These are phyloP conservation scores for Tricladium varicosporioides DNA, from an alignment of 2,329 filamentous ascomycete genomes.

Conservation along the genomic window DNA sequence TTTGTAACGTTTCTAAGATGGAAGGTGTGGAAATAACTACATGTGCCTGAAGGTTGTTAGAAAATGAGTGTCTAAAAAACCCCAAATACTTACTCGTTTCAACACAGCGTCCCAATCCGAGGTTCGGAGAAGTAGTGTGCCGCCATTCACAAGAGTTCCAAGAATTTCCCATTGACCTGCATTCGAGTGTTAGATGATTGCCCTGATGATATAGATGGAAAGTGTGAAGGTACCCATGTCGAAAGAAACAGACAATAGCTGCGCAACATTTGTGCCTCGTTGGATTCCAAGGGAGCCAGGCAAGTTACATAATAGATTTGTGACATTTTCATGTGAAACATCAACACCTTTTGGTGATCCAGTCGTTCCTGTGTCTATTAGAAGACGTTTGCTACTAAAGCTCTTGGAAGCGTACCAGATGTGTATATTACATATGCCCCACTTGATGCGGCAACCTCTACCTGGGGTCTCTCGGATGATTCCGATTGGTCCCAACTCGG, in stretches of 20 bases:
- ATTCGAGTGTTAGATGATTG: constrained; percentile 35
- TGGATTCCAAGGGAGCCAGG: constrained; percentile 51
- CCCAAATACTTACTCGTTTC: constrained; percentile 37
- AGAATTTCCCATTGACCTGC: constrained; percentile 61
- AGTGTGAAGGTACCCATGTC: constrained; percentile 52
- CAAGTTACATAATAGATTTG: constrained; percentile 50
- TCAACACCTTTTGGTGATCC: constrained; percentile 84
- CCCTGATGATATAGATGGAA: neutral
- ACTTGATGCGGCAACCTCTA: constrained; percentile 12
- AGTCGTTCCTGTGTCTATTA: constrained; percentile 49
- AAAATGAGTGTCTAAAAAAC: neutral
- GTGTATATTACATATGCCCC: constrained; percentile 27
- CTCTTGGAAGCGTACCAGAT: constrained; percentile 38
- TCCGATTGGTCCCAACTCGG: neutral
- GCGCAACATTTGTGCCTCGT: constrained; percentile 50
- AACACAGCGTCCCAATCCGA: constrained; percentile 48
- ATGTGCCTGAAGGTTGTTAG: constrained; percentile 29
- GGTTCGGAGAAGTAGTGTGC: constrained; percentile 51
- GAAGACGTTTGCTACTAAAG: constrained; percentile 28
- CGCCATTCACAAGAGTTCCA: constrained; percentile 54
- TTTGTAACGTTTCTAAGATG: constrained; percentile 49
- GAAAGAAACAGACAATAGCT: constrained; percentile 57
- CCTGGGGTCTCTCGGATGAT: constrained; percentile 6
- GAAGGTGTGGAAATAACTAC: constrained; percentile 55
- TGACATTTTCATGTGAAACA: constrained; percentile 53